phyloP scores from a whole-genome alignment of 2,329 filamentous ascomycete species.

The Scytalidium lignicola region DNA sequence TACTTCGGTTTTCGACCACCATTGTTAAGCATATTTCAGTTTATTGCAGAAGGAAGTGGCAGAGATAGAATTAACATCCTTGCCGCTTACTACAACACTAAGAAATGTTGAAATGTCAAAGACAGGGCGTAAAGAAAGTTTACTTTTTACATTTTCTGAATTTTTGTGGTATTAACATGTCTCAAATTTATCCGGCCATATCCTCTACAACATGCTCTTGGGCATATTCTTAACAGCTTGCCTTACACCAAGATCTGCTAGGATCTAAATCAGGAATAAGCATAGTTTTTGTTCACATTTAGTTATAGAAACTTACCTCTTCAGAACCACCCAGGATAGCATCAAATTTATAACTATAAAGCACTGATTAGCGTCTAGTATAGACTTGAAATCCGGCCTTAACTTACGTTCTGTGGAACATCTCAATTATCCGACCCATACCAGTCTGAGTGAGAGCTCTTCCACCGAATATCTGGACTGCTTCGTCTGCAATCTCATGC shows the following conservation, averaged over 20 bases:
- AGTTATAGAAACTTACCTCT: slow-evolving; percentile 7
- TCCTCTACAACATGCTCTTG: slow-evolving; percentile 69
- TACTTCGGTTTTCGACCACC: too few relatives aligned
- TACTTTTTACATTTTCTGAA: not conserved
- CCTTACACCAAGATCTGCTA: slow-evolving; percentile 74
- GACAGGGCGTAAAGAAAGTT: not conserved
- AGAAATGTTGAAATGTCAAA: too few relatives aligned
- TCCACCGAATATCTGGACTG: slow-evolving; percentile 82
- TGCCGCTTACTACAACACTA: too few relatives aligned
- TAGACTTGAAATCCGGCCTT: not conserved
- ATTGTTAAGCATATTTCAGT: too few relatives aligned
- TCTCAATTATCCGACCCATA: slow-evolving; percentile 79
- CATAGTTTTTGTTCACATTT: not conserved
- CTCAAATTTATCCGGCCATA: not conserved
- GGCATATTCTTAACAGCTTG: slow-evolving; percentile 83
- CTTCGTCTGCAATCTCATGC: slow-evolving; percentile 78
- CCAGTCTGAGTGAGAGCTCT: slow-evolving; percentile 73
- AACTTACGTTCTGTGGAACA: slow-evolving; percentile 71
- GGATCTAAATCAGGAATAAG: slow-evolving; percentile 49
- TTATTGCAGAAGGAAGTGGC: too few relatives aligned
- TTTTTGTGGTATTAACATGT: not conserved
- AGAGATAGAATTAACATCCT: too few relatives aligned
- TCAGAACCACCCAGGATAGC: slow-evolving; percentile 75
- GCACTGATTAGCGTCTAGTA: slow-evolving; percentile 9
- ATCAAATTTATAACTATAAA: slow-evolving; percentile 59